Base-by-base conservation (phyloP, 495 filamentous ascomycete species). In the Jackrogersella minutella region DNA sequence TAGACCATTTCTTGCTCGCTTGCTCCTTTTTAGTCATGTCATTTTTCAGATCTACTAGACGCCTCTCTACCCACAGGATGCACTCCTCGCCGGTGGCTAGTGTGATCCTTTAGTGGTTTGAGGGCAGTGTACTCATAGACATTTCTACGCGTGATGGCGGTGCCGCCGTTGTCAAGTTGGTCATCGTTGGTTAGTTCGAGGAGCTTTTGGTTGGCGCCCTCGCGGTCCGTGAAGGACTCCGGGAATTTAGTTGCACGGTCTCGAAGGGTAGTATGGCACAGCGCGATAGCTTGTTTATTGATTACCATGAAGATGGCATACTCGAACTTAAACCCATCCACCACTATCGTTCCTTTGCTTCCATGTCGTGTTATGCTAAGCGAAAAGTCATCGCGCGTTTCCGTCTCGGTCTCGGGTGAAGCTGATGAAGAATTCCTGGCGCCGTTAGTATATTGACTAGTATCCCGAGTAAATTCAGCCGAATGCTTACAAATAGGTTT, bases 11-110 rank as follows among this genome's bases (percentile, higher is more conserved):
- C 59, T 55, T 58, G 4, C 52, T 28, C 1, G 10, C 8, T n/a
- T 34, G 54, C 47, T 59, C 3, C 1, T 21, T 47, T 5, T 58
- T 44, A 3, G 36, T 68, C 0, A 68, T 31, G 31, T 53, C 47
- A 2, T 5, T 31, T 0, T 22, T 8, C 14, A 68, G 11, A 14
- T 63, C n/a, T 14, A 59, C 55, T 13, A 64, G 33, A 11, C 60
- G 44, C 5, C 64, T 30, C 17, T 68, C 64, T 1, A 68, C 64
- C 64, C 64, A 68, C 13, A 58, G 5, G 14, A 62, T 53, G 39
- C 39, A 40, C 36, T 49, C 37, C 33, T 63, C 65, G 47, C 65
- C 58, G 31, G 59, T 63, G 21, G 13, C 14, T 6, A 58, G 52
- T 2, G 59, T 53, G 19, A 60, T 47, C 58, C 16, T 56, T 55